Conservation (phyloP, 2,329 filamentous ascomycete genomes). For the Colletotrichum cordylinicola region DNA sequence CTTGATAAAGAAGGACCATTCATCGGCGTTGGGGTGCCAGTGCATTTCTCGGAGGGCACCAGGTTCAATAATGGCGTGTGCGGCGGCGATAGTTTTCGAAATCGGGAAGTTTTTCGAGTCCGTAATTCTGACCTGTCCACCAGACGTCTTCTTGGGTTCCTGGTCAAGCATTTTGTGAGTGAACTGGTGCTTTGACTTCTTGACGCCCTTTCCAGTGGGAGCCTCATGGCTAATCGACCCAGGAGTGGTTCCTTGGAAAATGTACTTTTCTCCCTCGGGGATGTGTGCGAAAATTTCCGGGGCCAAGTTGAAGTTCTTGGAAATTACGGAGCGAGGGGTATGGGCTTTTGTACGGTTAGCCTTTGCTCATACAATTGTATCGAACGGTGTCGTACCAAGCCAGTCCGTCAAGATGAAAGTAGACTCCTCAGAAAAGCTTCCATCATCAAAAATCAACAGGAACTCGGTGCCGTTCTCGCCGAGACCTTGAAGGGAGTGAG, state of each 20-base stretch:
- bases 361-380: not conserved
- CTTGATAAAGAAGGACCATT: constrained; percentile 81
- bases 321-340: constrained; percentile 73
- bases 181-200: constrained; percentile 72
- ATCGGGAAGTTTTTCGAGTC: constrained; percentile 78
- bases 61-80: constrained; percentile 73
- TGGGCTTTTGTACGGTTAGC: constrained; percentile 51
- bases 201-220: constrained; percentile 65
- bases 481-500: constrained; percentile 68
- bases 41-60: constrained; percentile 81
- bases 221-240: constrained; percentile 70
- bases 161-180: constrained; percentile 76
- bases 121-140: constrained; percentile 75
- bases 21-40: constrained; percentile 81
- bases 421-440: constrained; percentile 62
- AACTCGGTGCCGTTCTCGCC: constrained; percentile 35
- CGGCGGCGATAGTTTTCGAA: constrained; percentile 75
- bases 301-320: constrained; percentile 77
- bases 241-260: constrained; percentile 74
- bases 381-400: constrained; percentile 55
- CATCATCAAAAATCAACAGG: constrained; percentile 53
- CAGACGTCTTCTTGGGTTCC: constrained; percentile 68
- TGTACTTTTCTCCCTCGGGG: constrained; percentile 74
- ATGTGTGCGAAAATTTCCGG: constrained; percentile 74
- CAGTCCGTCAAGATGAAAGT: constrained; percentile 79